phyloP scores from a whole-genome alignment of 768 basidiomycete genomes.

The Gymnopilus junonius region DNA sequence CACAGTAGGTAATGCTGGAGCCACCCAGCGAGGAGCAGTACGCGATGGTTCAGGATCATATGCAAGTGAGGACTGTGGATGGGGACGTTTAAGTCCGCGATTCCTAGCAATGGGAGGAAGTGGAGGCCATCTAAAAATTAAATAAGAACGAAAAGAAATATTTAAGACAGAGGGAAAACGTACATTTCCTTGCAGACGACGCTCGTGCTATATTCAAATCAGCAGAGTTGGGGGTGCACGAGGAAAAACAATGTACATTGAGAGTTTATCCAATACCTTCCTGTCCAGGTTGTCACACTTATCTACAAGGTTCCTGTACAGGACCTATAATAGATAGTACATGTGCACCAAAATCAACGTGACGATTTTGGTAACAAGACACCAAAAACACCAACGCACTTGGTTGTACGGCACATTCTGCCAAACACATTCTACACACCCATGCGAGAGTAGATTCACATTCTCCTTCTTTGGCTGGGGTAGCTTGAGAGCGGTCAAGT shows the following conservation, averaged over 20 bases:
- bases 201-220: slow-evolving; percentile 2
- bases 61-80: not conserved
- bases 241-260: slow-evolving; percentile 30
- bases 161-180: not conserved
- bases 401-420: slow-evolving; percentile 16
- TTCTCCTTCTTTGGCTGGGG: slow-evolving; percentile 43
- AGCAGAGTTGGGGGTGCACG: not conserved
- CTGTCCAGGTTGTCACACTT: slow-evolving; percentile 13
- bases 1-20: not conserved
- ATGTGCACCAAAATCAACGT: not conserved
- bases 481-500: slow-evolving; percentile 39
- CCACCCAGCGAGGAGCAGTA: not conserved
- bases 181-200: not conserved
- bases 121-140: not conserved
- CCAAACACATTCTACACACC: slow-evolving; percentile 35
- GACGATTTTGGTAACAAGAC: not conserved
- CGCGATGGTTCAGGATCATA: not conserved
- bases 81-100: not conserved
- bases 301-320: slow-evolving; percentile 22
- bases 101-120: not conserved
- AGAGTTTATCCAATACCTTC: slow-evolving; percentile 25
- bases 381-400: slow-evolving; percentile 17
- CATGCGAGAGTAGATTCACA: slow-evolving; percentile 34
- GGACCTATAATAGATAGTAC: slow-evolving; percentile 14
- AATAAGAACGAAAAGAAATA: not conserved